Evolutionary conservation across 148 eudicot genomes (phyloP), one percentile per base, ranked within the genome.

Genomic region (Persicaria tinctoria): DNA sequence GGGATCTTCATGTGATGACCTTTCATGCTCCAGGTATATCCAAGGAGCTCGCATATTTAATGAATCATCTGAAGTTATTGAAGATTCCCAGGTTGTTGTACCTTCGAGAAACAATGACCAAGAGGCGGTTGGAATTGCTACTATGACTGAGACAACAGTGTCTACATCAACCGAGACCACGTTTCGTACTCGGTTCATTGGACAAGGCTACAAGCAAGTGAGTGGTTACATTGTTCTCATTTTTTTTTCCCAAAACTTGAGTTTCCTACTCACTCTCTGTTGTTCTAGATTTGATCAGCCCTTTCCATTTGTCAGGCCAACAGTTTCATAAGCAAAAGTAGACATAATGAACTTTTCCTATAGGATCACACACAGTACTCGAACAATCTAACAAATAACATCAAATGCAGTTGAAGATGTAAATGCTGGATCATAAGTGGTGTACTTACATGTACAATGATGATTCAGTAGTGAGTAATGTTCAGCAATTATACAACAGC

Each of bases 161-260:
- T 48, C 89, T 55, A 74, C 78, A 47, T 69, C 85, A 60, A 50
- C 74, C 76, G 75, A 79, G 47, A 69, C 85, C 50, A 89, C 96
- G 2, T 84, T 95, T 20, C 90, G 84, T 70, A 84, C 96, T 44
- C 92, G 97, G 2, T 82, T 95, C 66, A 76, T 95, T 71, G 99
- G 99, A 77, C 99, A 95, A 73, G 97, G 97, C 17, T 95, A 95
- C 81, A 95, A 95, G 82, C 99, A 95, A 93, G 93, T 89, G 78
- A 74, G 11, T 60, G 44, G 16, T 12, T 53, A 8, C 10, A 0
- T 60, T 60, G 11, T 60, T 18, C 10, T 27, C 68, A 18, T 7
- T 1, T 18, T 17, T 11, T 18, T 17, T 60, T 3, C 3, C 0
- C 38, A 3, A 3, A 59, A 18, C 41, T 1, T 32, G 41, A 18